phyloP scores from a whole-genome alignment of 176 grass and related monocot genomes.

The Eleusine coracana region DNA sequence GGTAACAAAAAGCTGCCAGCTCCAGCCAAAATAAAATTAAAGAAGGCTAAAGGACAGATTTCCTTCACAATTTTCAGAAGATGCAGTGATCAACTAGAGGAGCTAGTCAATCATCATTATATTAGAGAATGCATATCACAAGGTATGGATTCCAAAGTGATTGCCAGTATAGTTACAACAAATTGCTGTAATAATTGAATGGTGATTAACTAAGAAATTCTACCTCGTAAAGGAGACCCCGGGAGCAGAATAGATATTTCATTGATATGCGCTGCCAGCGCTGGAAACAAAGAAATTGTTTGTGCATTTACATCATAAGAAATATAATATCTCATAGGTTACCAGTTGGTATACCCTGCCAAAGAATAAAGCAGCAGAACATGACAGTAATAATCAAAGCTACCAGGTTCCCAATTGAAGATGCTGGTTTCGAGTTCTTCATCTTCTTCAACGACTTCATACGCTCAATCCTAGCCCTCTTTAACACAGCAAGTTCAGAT shows the following conservation, averaged over 20 bases:
- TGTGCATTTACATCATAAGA: not conserved
- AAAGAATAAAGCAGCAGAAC: slow-evolving; percentile 79
- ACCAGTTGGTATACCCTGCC: slow-evolving; percentile 65
- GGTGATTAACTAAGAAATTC: not conserved
- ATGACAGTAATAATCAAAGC: slow-evolving; percentile 69
- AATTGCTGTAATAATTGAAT: not conserved
- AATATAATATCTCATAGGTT: slow-evolving; percentile 1
- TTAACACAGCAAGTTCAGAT: slow-evolving; percentile 64
- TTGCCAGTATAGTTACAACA: not conserved
- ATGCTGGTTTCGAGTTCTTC: slow-evolving; percentile 65
- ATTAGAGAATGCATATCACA: not conserved
- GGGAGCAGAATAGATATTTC: not conserved
- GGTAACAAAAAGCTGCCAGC: not conserved
- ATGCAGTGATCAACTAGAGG: not conserved
- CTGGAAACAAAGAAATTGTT: slow-evolving; percentile 1
- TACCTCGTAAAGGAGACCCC: not conserved
- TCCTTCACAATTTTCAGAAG: not conserved
- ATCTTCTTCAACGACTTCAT: slow-evolving; percentile 74
- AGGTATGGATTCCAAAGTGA: not conserved
- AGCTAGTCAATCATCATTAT: not conserved
- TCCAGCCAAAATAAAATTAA: slow-evolving; percentile 3
- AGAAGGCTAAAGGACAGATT: not conserved
- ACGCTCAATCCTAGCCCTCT: slow-evolving; percentile 71
- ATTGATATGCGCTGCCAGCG: slow-evolving; percentile 12
- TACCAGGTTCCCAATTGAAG: slow-evolving; percentile 53